Conservation (phyloP, 1,139 yeast genomes). For the Saccharomyces hybrid region DNA sequence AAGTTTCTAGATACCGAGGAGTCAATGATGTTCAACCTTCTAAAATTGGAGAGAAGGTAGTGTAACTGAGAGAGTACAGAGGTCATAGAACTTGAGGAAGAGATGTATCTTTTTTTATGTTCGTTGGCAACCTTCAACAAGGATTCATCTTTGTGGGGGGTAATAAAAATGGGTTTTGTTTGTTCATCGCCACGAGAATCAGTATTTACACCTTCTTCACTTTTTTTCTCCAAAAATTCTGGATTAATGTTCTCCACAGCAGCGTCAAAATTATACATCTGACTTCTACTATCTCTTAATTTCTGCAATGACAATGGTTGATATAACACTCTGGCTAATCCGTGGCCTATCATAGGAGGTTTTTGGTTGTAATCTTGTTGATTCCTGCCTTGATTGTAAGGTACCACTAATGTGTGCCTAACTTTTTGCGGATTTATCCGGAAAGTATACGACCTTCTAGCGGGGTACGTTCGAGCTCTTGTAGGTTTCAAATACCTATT, state of each 20-base stretch:
- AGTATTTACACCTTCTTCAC: constrained; percentile 1
- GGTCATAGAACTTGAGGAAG: constrained; percentile 89
- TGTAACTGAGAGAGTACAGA: constrained; percentile 69
- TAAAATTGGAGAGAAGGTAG: constrained; percentile 52
- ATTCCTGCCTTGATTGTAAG: constrained; percentile 1
- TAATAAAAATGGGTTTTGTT: constrained; percentile 42
- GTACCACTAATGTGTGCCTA: neutral
- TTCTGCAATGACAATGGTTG: constrained; percentile 75
- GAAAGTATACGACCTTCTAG: no score
- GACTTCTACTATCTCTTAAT: constrained; percentile 67
- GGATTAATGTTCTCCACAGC: constrained; percentile 47
- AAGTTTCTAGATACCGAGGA: constrained; percentile 41
- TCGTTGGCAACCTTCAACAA: constrained; percentile 44
- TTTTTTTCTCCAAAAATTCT: constrained; percentile 10
- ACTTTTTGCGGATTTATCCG: neutral
- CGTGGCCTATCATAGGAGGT: constrained; percentile 50
- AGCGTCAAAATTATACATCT: constrained; percentile 63
- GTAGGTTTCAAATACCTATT: no score
- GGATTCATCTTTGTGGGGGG: constrained; percentile 58
- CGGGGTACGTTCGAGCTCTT: no score
- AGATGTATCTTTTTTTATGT: constrained; percentile 44
- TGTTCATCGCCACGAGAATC: neutral
- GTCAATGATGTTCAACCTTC: constrained; percentile 40
- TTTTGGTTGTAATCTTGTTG: constrained; percentile 4
- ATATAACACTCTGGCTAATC: constrained; percentile 60